These are phyloP conservation scores for Aethionema arabicum DNA, from an alignment of 345 rosid genomes.

Conservation along the genomic window DNA sequence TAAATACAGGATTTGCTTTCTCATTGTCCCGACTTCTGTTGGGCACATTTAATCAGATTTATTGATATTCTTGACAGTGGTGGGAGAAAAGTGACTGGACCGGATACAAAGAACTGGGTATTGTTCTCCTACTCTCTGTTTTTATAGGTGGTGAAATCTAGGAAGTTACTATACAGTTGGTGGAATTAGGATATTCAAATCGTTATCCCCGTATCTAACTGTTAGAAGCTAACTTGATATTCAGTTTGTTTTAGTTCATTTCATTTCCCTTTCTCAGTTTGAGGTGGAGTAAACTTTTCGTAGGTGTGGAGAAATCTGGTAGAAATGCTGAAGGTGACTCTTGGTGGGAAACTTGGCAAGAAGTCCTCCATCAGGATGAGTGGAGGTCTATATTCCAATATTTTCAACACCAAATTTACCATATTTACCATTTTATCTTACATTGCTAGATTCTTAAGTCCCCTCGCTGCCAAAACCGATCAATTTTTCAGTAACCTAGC, in stretches of 20 bases:
- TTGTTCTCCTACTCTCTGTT: conserved; percentile 14
- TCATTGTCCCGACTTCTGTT: conserved; percentile 18
- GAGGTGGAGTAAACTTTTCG: conserved; percentile 27
- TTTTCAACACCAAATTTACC: neutral
- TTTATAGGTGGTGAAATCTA: conserved; percentile 12
- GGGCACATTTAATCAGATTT: conserved; percentile 75
- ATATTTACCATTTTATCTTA: neutral
- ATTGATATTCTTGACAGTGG: conserved; percentile 97
- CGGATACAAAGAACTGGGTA: conserved; percentile 99
- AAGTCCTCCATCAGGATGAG: conserved; percentile 95
- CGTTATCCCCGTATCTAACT: neutral
- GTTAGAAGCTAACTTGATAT: conserved; percentile 8
- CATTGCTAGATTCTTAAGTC: conserved; percentile 20
- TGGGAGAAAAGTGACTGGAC: conserved; percentile 99
- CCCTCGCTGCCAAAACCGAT: conserved; percentile 3
- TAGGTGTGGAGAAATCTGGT: conserved; percentile 99
- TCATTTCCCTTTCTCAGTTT: conserved; percentile 8
- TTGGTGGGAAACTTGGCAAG: conserved; percentile 99
- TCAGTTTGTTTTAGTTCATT: conserved; percentile 8
- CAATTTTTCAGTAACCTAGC: conserved; percentile 76
- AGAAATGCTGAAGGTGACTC: conserved; percentile 92
- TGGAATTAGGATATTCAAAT: neutral
- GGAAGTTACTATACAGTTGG: conserved; percentile 3
- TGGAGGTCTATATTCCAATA: conserved; percentile 69
- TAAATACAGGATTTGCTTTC: conserved; percentile 1